Base-by-base conservation (phyloP, 192 early-diverging fungal species). In the Gonapodya prolifera region DNA sequence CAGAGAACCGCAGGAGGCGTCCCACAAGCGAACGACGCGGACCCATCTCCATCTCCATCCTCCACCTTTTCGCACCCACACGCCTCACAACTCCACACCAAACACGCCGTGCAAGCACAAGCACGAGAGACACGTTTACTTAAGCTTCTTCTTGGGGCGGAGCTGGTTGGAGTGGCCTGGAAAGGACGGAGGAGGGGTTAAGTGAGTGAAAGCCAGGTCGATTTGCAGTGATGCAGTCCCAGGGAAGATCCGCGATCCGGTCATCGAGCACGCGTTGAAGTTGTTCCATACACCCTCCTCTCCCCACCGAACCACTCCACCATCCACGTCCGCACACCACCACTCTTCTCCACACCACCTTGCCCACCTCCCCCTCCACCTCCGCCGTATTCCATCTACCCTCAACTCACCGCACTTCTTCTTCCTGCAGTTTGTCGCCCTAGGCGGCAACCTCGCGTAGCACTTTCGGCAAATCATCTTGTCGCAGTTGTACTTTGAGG, bases 381-480 rank as follows among this genome's bases (percentile, higher is more conserved):
- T 23, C 8, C 45, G 23, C 45, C 45, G 8, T 23, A 61, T 23
- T 61, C 45, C 23, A 61, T 8, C 8, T 23, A 8, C 88, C 93
- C 35, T 18, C 34, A 77, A 77, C 30, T 18, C 2, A 77, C 77
- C 29, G 69, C 35, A 18, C 31, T 99, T 99, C 92, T 94, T 97
- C 95, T 99, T 99, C 82, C 98, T 91, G 91, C 98, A 99, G 94
- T 99, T 99, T 86, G 96, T 98, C 80, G 98, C 98, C 87, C 96
- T 94, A 77, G 94, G 94, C 75, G 98, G 98, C 79, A 99, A 93
- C 85, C 96, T 94, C 81, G 98, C 98, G 88, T 99, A 99, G 90
- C 97, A 95, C 90, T 99, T 99, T 87, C 97, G 94, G 93, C 97
- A 99, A 82, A 99, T 94, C 94, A 94, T 95, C 95, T 98, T 99